These are phyloP conservation scores for Collybia mongolica DNA, from an alignment of 768 basidiomycete species.

Conservation along the genomic window DNA sequence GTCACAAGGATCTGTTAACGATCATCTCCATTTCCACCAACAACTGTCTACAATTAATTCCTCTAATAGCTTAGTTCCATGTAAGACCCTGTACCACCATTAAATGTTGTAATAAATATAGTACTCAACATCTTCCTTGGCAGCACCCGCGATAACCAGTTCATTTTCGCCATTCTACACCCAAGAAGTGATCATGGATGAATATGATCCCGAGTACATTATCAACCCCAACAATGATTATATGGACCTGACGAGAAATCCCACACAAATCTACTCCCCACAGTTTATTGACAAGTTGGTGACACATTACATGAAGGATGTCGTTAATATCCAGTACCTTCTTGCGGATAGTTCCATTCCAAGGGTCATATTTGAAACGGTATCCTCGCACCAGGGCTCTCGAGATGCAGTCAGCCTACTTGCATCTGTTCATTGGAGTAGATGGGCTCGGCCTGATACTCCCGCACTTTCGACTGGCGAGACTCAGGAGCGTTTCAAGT, in stretches of 20 bases:
- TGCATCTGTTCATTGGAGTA: slow-evolving; percentile 51
- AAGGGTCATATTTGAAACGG: slow-evolving; percentile 48
- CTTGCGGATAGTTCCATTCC: slow-evolving; percentile 53
- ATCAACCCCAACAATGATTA: background rate
- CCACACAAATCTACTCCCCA: slow-evolving; percentile 15
- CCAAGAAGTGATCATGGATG: slow-evolving; percentile 2
- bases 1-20: slow-evolving; percentile 16
- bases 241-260: background rate
- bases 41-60: slow-evolving; percentile 10
- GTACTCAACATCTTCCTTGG: slow-evolving; percentile 49
- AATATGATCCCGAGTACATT: background rate
- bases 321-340: slow-evolving; percentile 69
- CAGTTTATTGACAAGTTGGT: slow-evolving; percentile 27
- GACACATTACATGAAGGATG: slow-evolving; percentile 55
- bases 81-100: slow-evolving; percentile 75
- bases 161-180: slow-evolving; percentile 26
- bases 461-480: slow-evolving; percentile 23
- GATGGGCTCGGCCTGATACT: slow-evolving; percentile 18
- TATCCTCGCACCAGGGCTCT: slow-evolving; percentile 44
- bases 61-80: slow-evolving; percentile 59
- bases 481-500: slow-evolving; percentile 12
- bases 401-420: slow-evolving; percentile 62
- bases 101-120: slow-evolving; percentile 69
- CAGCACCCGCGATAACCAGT: slow-evolving; percentile 24
- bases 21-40: slow-evolving; percentile 15